Conservation (phyloP, 495 filamentous ascomycete genomes). For the Lasiosphaeria hispida region DNA sequence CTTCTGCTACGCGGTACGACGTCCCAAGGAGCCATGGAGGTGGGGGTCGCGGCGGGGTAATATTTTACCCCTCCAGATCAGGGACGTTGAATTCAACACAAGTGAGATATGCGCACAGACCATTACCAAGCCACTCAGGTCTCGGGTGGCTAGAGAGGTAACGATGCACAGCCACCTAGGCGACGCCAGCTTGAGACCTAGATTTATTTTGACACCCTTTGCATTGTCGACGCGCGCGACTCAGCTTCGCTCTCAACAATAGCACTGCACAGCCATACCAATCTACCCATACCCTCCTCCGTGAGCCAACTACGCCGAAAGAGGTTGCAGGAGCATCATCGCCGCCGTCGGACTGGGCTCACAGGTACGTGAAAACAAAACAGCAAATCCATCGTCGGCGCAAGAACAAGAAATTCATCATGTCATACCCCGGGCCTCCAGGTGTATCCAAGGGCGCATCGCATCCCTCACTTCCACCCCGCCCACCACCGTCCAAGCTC, state of each 20-base stretch:
- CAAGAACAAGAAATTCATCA: slow-evolving; percentile 77
- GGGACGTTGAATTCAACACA: too few relatives aligned
- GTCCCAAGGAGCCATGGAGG: too few relatives aligned
- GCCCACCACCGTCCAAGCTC: slow-evolving; percentile 68
- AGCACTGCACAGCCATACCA: not conserved
- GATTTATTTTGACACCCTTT: too few relatives aligned
- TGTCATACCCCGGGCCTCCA: slow-evolving; percentile 92
- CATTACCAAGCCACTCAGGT: too few relatives aligned
- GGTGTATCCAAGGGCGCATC: slow-evolving; percentile 60
- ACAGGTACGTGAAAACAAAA: slow-evolving; percentile 47
- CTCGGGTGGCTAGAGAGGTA: not conserved
- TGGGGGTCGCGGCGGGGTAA: too few relatives aligned
- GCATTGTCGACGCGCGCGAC: too few relatives aligned
- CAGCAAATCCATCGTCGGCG: slow-evolving; percentile 34
- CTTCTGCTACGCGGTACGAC: not conserved
- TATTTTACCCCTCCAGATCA: too few relatives aligned
- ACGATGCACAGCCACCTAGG: not conserved
- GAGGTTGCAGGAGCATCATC: slow-evolving; percentile 17
- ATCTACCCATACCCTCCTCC: slow-evolving; percentile 6
- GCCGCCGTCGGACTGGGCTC: slow-evolving; percentile 31
- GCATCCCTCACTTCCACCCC: slow-evolving; percentile 74
- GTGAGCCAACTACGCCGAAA: slow-evolving; percentile 28
- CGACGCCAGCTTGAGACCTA: not conserved
- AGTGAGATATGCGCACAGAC: too few relatives aligned
- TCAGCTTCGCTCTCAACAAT: not conserved